A percentile compares a stretch with the other conserved stretches of the same genome.
Conservation (phyloP, 441 rosid species). For the Rhodomyrtus psidioides region DNA sequence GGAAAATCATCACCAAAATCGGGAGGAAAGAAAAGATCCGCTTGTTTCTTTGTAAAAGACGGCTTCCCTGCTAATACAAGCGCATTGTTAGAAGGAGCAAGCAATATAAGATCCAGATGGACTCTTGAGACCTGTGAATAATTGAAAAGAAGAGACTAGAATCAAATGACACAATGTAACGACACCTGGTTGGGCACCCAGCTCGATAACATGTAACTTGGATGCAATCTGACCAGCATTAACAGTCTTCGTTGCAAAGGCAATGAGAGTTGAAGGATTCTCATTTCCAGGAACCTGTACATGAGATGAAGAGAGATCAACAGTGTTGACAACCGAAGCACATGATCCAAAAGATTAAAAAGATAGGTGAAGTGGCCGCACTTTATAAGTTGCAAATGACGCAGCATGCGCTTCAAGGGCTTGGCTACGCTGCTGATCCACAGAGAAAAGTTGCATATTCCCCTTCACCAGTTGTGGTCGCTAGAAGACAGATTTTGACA, state of each 20-base stretch:
- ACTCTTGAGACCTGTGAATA: neutral
- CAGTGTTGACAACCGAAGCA: neutral
- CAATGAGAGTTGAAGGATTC: slow-evolving; percentile 82
- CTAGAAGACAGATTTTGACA: slow-evolving; percentile 22
- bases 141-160: neutral
- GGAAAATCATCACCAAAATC: slow-evolving; percentile 99
- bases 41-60: slow-evolving; percentile 92
- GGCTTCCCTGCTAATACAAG: slow-evolving; percentile 63
- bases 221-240: slow-evolving; percentile 95
- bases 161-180: slow-evolving; percentile 4
- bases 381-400: slow-evolving; percentile 86
- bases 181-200: slow-evolving; percentile 98
- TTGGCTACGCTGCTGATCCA: slow-evolving; percentile 99
- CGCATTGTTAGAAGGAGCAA: neutral
- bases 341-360: neutral
- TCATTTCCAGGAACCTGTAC: slow-evolving; percentile 91
- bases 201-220: slow-evolving; percentile 94
- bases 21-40: slow-evolving; percentile 99
- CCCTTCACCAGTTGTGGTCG: slow-evolving; percentile 95
- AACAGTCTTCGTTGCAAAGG: slow-evolving; percentile 81
- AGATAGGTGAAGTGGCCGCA: slow-evolving; percentile 9
- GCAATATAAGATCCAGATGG: neutral
- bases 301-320: neutral
- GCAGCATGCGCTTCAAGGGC: slow-evolving; percentile 99
- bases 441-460: slow-evolving; percentile 97